Conservation (phyloP, 768 basidiomycete species). For the Piloderma croceum region DNA sequence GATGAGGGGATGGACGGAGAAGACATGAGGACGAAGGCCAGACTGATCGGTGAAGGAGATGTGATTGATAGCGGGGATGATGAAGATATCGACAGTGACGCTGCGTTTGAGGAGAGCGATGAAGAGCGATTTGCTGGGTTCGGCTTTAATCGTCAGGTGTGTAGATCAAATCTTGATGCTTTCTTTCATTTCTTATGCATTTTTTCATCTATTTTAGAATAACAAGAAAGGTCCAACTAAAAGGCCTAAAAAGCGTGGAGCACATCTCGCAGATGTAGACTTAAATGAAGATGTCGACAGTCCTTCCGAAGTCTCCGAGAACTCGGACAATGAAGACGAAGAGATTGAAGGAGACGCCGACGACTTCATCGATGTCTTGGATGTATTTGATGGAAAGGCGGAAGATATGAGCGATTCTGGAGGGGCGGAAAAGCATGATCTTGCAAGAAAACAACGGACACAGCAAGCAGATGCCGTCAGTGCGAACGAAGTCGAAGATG, state of each 20-base stretch:
- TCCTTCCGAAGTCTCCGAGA: slow-evolving; percentile 42
- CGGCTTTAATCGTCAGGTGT: slow-evolving; percentile 40
- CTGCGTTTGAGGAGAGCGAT: slow-evolving; percentile 77
- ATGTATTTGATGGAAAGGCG: slow-evolving; percentile 60
- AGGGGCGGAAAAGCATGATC: slow-evolving; percentile 32
- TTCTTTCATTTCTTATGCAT: background rate
- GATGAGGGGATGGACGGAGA: slow-evolving; percentile 29
- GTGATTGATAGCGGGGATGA: slow-evolving; percentile 65
- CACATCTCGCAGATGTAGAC: slow-evolving; percentile 51
- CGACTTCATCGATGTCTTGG: slow-evolving; percentile 59
- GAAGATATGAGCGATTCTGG: slow-evolving; percentile 35
- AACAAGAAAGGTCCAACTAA: slow-evolving; percentile 21
- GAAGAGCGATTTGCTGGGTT: slow-evolving; percentile 74
- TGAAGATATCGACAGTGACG: slow-evolving; percentile 82
- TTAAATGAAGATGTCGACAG: slow-evolving; percentile 55
- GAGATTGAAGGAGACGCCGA: slow-evolving; percentile 38
- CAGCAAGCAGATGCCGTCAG: slow-evolving; percentile 21
- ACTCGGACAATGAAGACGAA: slow-evolving; percentile 29
- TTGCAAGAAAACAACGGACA: slow-evolving; percentile 24
- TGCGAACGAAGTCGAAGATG: slow-evolving; percentile 33
- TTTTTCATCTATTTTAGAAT: background rate
- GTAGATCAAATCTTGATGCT: slow-evolving; percentile 8
- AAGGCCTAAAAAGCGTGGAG: slow-evolving; percentile 22
- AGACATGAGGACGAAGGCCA: slow-evolving; percentile 28
- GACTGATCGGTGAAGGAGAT: slow-evolving; percentile 50